Conservation (phyloP, 2,329 filamentous ascomycete species). For the Xylariaceae sp. region DNA sequence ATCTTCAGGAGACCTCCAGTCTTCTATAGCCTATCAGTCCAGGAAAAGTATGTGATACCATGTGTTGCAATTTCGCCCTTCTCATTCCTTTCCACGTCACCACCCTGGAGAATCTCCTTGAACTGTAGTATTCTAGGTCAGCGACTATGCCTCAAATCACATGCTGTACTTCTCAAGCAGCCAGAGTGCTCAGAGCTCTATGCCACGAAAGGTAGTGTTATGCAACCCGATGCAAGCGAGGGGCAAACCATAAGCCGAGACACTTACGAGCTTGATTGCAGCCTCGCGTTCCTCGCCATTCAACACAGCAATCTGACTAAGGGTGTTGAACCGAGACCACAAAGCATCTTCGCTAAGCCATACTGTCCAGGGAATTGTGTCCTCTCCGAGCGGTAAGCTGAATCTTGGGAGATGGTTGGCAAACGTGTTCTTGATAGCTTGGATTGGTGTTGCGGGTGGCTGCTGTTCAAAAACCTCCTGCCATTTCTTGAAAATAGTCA, state of each 20-base stretch:
- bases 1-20: slow-evolving; percentile 5
- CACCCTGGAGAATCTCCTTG: slow-evolving; percentile 50
- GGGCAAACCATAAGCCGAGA: too few relatives aligned
- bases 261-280: slow-evolving; percentile 38
- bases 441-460: slow-evolving; percentile 49
- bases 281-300: slow-evolving; percentile 47
- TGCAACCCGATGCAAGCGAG: too few relatives aligned
- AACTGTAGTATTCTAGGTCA: slow-evolving; percentile 32
- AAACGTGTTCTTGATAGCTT: slow-evolving; percentile 45
- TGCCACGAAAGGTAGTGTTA: too few relatives aligned
- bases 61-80: slow-evolving; percentile 63
- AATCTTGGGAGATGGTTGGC: slow-evolving; percentile 48
- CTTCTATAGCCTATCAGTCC: slow-evolving; percentile 51
- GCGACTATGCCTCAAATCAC: too few relatives aligned
- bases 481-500: slow-evolving; percentile 49
- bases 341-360: slow-evolving; percentile 58
- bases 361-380: slow-evolving; percentile 54
- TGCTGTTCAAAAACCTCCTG: slow-evolving; percentile 62
- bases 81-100: slow-evolving; percentile 57
- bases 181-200: too few relatives aligned
- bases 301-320: slow-evolving; percentile 66
- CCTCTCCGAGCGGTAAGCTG: slow-evolving; percentile 58
- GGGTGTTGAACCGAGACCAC: slow-evolving; percentile 62
- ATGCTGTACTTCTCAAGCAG: too few relatives aligned
- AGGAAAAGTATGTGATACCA: slow-evolving; percentile 61